These are phyloP conservation scores for Phialocephala subalpina DNA, from an alignment of 2,329 filamentous ascomycete species.

Conservation along the genomic window DNA sequence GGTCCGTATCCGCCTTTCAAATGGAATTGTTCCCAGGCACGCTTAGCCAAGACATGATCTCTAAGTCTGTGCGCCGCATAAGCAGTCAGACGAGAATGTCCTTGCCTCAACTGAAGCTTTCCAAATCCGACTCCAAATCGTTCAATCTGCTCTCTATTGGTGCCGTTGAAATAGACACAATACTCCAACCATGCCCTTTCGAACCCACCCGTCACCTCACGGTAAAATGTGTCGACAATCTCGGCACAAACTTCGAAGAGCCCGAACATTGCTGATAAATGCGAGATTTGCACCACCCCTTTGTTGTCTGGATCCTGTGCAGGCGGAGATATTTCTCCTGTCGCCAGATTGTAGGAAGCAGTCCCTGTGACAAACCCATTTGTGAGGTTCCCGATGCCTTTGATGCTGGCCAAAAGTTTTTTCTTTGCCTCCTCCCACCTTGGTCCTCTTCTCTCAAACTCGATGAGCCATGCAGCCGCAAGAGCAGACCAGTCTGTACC, in stretches of 20 bases:
- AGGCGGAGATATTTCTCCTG: constrained; percentile 59
- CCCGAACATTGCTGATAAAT: constrained; percentile 66
- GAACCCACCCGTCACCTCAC: constrained; percentile 56
- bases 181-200: constrained; percentile 65
- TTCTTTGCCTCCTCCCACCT: constrained; percentile 59
- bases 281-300: constrained; percentile 60
- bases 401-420: constrained; percentile 57
- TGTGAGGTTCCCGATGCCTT: constrained; percentile 60
- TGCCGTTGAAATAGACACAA: constrained; percentile 63
- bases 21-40: constrained; percentile 64
- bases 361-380: constrained; percentile 67
- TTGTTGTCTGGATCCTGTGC: constrained; percentile 60
- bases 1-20: constrained; percentile 54
- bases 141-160: constrained; percentile 56
- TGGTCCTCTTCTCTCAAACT: constrained; percentile 64
- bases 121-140: constrained; percentile 61
- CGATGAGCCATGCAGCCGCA: constrained; percentile 64
- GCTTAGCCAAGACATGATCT: constrained; percentile 56
- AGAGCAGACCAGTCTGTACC: constrained; percentile 67
- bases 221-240: constrained; percentile 56
- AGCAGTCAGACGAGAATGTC: constrained; percentile 65
- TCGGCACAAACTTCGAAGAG: constrained; percentile 65
- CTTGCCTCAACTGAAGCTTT: constrained; percentile 58
- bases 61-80: constrained; percentile 54
- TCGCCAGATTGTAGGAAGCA: constrained; percentile 58